These are phyloP conservation scores for Beauveria varroae DNA, from an alignment of 2,329 filamentous ascomycete genomes.

Conservation along the genomic window DNA sequence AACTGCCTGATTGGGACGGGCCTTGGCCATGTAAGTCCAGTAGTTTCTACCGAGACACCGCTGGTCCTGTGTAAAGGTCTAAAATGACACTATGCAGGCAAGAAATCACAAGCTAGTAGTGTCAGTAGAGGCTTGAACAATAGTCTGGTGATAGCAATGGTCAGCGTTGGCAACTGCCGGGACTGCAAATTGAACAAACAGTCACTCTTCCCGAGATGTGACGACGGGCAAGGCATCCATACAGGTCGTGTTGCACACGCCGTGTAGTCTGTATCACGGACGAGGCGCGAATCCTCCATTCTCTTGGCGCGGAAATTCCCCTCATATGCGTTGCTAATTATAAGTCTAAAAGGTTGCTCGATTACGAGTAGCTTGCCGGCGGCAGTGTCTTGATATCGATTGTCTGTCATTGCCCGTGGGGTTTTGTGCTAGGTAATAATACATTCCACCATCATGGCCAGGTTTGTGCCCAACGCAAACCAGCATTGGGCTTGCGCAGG, in stretches of 20 bases:
- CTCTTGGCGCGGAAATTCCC: too few species aligned
- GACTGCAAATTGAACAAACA: neutral
- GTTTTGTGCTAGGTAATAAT: neutral
- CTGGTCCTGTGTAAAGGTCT: neutral
- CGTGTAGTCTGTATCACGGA: neutral
- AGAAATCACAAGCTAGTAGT: too few species aligned
- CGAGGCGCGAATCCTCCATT: neutral
- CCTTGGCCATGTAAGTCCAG: neutral
- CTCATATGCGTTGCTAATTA: neutral
- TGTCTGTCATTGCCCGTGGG: neutral
- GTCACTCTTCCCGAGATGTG: neutral
- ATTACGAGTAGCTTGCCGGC: neutral
- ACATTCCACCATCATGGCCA: neutral
- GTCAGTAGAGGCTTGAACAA: neutral
- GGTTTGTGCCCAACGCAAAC: neutral
- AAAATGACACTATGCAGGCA: neutral
- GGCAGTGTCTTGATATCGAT: neutral
- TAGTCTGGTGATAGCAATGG: neutral
- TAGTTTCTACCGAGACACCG: neutral
- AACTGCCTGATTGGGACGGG: neutral
- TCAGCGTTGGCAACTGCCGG: slow-evolving; percentile 5
- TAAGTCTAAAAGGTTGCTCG: neutral
- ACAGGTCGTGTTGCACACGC: slow-evolving; percentile 1
- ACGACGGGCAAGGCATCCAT: slow-evolving; percentile 3
- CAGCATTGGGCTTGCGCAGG: neutral